A percentile compares a stretch with the other conserved stretches of the same genome.
phyloP scores from a whole-genome alignment of 441 rosid species.

The Manihot esculenta region DNA sequence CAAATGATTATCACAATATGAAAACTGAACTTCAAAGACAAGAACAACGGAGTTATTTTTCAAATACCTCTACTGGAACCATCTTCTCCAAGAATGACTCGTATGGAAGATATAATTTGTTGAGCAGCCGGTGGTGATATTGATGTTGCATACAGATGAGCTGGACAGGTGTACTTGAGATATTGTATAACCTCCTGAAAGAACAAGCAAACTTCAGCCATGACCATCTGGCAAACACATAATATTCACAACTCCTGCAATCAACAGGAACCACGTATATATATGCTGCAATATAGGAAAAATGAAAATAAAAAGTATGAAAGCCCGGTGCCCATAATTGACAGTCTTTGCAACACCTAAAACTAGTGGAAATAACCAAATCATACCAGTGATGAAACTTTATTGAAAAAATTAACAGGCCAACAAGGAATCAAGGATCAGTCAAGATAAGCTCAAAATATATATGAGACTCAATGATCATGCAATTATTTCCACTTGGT shows the following conservation, averaged over 20 bases:
- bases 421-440: background rate
- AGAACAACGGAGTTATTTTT: too few relatives aligned
- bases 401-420: background rate
- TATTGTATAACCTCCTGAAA: slow-evolving; percentile 68
- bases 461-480: background rate
- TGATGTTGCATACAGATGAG: slow-evolving; percentile 82
- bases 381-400: background rate
- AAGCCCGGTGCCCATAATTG: too few relatives aligned
- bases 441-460: too few relatives aligned
- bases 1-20: background rate
- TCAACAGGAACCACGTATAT: background rate
- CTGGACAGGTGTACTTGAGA: slow-evolving; percentile 70
- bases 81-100: slow-evolving; percentile 80
- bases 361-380: background rate
- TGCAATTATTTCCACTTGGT: too few relatives aligned
- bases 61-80: slow-evolving; percentile 72
- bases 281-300: background rate
- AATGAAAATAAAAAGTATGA: too few relatives aligned
- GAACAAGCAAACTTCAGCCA: slow-evolving; percentile 6
- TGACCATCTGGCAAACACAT: background rate
- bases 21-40: background rate
- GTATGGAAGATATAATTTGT: slow-evolving; percentile 74
- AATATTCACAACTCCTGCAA: background rate
- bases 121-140: slow-evolving; percentile 84
- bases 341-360: background rate